Percentiles rank a stretch among this genome's conserved stretches.
Evolutionary conservation across 1,139 yeast species (phyloP).

Genomic region (Sporopachydermia cereana): DNA sequence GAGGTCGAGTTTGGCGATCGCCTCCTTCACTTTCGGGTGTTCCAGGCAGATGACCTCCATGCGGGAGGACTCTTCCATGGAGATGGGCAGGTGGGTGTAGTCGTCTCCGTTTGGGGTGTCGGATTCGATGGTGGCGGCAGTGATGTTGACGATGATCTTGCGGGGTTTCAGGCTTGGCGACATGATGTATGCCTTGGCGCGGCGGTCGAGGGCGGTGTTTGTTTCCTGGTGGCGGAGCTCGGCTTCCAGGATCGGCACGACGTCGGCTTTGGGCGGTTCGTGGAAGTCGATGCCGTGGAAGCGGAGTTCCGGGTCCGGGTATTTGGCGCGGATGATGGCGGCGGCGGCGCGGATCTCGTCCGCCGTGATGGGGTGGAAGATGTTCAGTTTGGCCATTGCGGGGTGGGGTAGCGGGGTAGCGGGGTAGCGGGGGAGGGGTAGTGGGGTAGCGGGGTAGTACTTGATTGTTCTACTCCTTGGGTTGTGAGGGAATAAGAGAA

Average conservation of each 20-base stretch:
- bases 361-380: conserved; percentile 47
- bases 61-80: conserved; percentile 48
- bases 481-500: not conserved
- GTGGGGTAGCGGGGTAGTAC: no score
- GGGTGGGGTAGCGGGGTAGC: no score
- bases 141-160: conserved; percentile 54
- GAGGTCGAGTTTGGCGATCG: conserved; percentile 48
- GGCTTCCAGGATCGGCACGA: conserved; percentile 47
- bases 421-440: no score
- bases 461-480: not conserved
- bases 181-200: conserved; percentile 47
- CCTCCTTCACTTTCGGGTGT: conserved; percentile 47
- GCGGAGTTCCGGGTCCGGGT: conserved; percentile 35
- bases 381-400: not conserved
- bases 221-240: conserved; percentile 35
- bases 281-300: conserved; percentile 52
- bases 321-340: conserved; percentile 48
- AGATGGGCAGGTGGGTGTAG: conserved; percentile 52
- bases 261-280: conserved; percentile 61
- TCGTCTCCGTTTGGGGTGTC: conserved; percentile 34
- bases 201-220: conserved; percentile 38
- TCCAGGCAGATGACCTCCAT: conserved; percentile 37
- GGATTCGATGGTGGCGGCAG: conserved; percentile 47
- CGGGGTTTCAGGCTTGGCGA: conserved; percentile 36
- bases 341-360: conserved; percentile 45